Evolutionary conservation across 179 eudicot genomes (phyloP).

Genomic region (Silene vulgaris): DNA sequence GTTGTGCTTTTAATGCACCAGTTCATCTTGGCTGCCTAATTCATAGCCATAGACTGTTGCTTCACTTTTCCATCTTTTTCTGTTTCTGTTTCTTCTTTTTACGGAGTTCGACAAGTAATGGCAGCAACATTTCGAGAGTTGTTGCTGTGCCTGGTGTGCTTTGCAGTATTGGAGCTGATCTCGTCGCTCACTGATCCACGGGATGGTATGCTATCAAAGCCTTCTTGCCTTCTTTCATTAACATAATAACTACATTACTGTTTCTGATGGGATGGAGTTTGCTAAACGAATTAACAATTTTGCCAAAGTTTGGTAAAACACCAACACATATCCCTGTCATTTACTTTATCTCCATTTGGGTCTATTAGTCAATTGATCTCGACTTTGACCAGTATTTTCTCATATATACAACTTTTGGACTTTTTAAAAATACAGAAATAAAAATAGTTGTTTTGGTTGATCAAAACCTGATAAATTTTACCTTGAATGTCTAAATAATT

Average conservation of each 20-base stretch:
- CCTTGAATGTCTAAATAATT: too few relatives aligned
- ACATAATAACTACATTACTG: too few relatives aligned
- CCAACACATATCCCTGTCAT: too few relatives aligned
- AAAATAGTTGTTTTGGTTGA: too few relatives aligned
- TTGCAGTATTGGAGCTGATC: slow-evolving; percentile 26
- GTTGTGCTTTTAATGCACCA: slow-evolving; percentile 7
- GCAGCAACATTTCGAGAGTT: slow-evolving; percentile 1
- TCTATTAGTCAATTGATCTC: too few relatives aligned
- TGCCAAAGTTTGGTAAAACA: too few relatives aligned
- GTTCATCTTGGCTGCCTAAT: not conserved
- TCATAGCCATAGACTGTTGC: not conserved
- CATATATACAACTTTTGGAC: not conserved
- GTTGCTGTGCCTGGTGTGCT: slow-evolving; percentile 29
- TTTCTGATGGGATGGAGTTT: too few relatives aligned
- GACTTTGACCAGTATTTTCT: too few relatives aligned
- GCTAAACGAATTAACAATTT: too few relatives aligned
- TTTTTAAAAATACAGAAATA: not conserved
- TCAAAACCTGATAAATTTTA: not conserved
- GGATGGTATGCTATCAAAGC: slow-evolving; percentile 40
- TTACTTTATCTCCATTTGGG: too few relatives aligned
- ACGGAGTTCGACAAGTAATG: slow-evolving; percentile 14
- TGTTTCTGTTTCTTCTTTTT: not conserved
- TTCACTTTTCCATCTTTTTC: not conserved
- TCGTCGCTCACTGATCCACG: slow-evolving; percentile 45
- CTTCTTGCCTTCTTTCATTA: not conserved